phyloP scores from a whole-genome alignment of 139 green algal genomes.

The Chlorella ohadii region DNA sequence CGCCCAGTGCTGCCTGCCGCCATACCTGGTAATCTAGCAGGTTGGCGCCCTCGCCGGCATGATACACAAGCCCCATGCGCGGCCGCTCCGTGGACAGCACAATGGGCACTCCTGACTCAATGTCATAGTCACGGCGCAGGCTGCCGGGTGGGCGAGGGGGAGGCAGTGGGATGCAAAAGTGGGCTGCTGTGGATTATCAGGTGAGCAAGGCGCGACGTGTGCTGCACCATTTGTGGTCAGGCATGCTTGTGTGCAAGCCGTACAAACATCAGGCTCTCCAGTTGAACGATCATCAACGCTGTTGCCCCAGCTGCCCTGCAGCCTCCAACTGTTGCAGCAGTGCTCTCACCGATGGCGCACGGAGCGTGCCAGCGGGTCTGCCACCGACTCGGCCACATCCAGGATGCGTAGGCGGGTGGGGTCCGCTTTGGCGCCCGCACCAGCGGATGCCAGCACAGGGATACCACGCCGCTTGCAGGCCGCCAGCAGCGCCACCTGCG shows the following conservation, averaged over 20 bases:
- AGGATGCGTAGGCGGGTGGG: constrained; percentile 91
- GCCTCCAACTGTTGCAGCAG: not conserved
- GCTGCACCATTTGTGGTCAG: too few species aligned
- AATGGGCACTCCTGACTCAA: constrained; percentile 75
- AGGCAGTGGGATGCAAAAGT: not conserved
- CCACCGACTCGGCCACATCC: constrained; percentile 84
- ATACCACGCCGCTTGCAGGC: constrained; percentile 83
- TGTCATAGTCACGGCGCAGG: constrained; percentile 72
- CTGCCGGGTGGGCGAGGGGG: constrained; percentile 21
- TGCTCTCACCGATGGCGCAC: constrained; percentile 67
- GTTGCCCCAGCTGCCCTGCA: too few species aligned
- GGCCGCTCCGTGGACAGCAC: constrained; percentile 92
- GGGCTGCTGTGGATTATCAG: too few species aligned
- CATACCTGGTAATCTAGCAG: constrained; percentile 82
- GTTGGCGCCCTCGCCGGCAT: constrained; percentile 55
- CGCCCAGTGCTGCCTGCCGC: too few species aligned
- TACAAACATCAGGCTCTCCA: too few species aligned
- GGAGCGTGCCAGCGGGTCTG: constrained; percentile 86
- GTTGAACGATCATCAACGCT: too few species aligned
- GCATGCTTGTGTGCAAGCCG: too few species aligned
- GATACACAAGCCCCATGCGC: constrained; percentile 73
- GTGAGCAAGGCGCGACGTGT: too few species aligned
- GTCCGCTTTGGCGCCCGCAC: constrained; percentile 92
- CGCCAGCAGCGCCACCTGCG: constrained; percentile 84
- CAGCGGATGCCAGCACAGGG: constrained; percentile 82